Base-by-base conservation (phyloP, 441 rosid species). In the Corymbia calophylla region DNA sequence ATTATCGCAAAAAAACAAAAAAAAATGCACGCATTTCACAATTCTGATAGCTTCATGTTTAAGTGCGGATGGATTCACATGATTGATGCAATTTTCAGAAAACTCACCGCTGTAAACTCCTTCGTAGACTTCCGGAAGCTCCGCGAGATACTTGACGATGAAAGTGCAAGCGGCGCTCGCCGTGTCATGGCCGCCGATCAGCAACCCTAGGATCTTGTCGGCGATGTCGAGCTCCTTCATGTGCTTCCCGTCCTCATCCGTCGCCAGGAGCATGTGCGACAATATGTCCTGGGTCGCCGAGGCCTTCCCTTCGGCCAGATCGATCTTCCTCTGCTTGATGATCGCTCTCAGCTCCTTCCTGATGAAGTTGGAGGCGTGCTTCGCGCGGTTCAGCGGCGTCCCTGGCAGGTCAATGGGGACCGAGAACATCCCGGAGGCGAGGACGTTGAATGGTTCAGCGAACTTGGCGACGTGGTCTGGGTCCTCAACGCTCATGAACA, bases 71-170 rank as follows among this genome's bases (percentile, higher is more conserved):
- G 49, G 48, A 39, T 73, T 39, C 84, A 73, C 16, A 39, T 23
- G 18, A 44, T 12, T 77, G 17, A 51, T 23, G 84, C 51, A 1
- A 44, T 3, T 11, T 18, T 77, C 9, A 14, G 53, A 77, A 13
- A 77, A 13, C 18, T 13, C 77, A 88, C 90, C 90, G 29, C 31
- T 60, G 53, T 55, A 84, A 53, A 89, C 90, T 56, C 66, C 56
- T 13, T 89, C 64, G 35, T 89, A 89, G 47, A 89, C 82, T 18
- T 85, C 87, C 32, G 90, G 90, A 31, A 89, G 88, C 88, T 89
- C 87, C 4, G 90, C 90, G 4, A 89, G 90, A 66, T 84, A 89
- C 55, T 89, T 84, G 77, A 89, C 90, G 12, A 89, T 60, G 82
- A 85, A 85, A 60, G 87, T 60, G 82, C 87, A 82, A 44, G 90